phyloP scores from a whole-genome alignment of 106 monocot genomes.

The Vanilla planifolia region DNA sequence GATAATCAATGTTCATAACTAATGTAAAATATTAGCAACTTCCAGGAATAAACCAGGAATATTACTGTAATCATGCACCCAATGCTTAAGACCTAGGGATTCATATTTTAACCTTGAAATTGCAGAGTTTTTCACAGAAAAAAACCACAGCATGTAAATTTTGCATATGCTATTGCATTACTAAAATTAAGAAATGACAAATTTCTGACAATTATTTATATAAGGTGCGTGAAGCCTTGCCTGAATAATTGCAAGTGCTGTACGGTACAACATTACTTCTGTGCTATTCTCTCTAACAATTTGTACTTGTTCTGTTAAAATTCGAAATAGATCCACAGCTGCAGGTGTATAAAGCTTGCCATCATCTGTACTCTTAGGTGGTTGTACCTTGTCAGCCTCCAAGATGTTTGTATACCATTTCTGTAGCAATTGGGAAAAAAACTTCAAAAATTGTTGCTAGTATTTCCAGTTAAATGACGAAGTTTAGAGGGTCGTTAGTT shows the following conservation, averaged over 20 bases:
- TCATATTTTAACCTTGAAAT: neutral
- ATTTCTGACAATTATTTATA: too few relatives aligned
- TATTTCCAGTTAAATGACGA: neutral
- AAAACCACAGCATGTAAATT: too few relatives aligned
- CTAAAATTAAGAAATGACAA: neutral
- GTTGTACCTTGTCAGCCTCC: constrained; percentile 91
- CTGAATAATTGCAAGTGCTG: constrained; percentile 96
- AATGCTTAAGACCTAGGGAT: neutral
- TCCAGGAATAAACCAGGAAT: neutral
- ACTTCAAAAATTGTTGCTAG: neutral
- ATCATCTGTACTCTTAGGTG: constrained; percentile 95
- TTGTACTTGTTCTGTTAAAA: constrained; percentile 93
- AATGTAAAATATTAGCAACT: constrained; percentile 1
- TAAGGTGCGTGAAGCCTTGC: constrained; percentile 19
- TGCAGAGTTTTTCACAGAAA: neutral
- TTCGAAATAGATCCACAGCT: constrained; percentile 95
- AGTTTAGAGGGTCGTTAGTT: neutral
- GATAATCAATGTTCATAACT: too few relatives aligned
- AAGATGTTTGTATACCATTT: constrained; percentile 99
- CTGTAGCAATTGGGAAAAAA: constrained; percentile 24
- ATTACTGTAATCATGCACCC: neutral
- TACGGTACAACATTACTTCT: constrained; percentile 91
- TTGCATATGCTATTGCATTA: too few relatives aligned
- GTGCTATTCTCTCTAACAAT: constrained; percentile 96
- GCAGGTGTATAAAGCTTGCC: constrained; percentile 94